Evolutionary conservation across 768 basidiomycete genomes (phyloP).

Genomic region (Coprinopsis sp.): DNA sequence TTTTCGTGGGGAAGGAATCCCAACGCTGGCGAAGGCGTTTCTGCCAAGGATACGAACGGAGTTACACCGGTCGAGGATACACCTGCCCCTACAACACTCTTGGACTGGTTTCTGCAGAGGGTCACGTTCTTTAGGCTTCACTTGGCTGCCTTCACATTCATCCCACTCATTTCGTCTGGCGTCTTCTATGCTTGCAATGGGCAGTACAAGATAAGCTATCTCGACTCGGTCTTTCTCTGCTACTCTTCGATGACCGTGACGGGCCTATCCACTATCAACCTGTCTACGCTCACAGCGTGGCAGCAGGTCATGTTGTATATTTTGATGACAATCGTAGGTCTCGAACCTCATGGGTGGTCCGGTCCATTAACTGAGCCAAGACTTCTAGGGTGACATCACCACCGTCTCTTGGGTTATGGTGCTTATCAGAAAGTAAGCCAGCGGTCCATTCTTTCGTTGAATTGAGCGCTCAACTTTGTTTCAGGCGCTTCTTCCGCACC

Average conservation of each 20-base stretch:
- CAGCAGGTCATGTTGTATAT: conserved; percentile 50
- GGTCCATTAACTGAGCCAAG: background rate
- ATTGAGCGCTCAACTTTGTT: background rate
- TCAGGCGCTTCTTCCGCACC: conserved; percentile 40
- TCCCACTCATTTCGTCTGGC: conserved; percentile 55
- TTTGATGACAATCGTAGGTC: conserved; percentile 46
- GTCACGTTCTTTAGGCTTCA: conserved; percentile 54
- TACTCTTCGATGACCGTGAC: conserved; percentile 55
- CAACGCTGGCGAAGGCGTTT: no score
- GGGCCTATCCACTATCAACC: conserved; percentile 43
- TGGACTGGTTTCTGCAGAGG: conserved; percentile 14
- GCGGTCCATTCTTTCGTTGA: background rate
- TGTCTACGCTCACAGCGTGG: conserved; percentile 43
- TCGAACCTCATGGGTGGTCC: background rate
- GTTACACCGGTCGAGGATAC: background rate
- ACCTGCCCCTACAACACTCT: background rate
- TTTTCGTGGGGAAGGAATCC: no score
- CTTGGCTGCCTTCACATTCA: conserved; percentile 44
- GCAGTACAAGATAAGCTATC: conserved; percentile 39
- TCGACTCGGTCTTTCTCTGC: conserved; percentile 60
- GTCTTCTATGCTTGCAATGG: conserved; percentile 69
- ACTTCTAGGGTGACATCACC: conserved; percentile 39
- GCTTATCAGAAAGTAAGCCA: conserved; percentile 49
- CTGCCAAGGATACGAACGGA: no score
- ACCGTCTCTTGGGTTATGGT: conserved; percentile 65